Evolutionary conservation across 345 rosid species (phyloP), one percentile per base, ranked within the genome.

Genomic region (Mallotus nudiflorus): DNA sequence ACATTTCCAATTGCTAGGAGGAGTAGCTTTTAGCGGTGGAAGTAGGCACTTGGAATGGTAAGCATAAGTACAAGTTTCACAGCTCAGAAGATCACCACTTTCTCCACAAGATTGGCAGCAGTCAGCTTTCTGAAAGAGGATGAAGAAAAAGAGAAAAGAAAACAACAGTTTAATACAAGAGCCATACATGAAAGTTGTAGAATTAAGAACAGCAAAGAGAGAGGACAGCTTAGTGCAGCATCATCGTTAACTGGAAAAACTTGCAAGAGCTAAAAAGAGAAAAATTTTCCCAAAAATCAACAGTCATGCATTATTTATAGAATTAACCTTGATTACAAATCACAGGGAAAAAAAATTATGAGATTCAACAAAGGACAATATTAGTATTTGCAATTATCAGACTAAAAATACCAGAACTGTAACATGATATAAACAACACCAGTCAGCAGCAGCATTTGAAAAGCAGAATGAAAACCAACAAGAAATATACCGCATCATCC

Each of bases 51-150:
- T 96, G 33, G 87, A 74, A 80, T 96, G 99, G 80, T 82, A 96
- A 18, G 88, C 79, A 76, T 92, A 96, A 19, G 83, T 92, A 58
- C 99, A 96, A 35, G 98, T 92, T 74, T 87, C 87, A 71, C 99
- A 91, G 83, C 80, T 85, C 70, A 86, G 68, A 78, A 96, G 88
- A 80, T 88, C 87, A 46, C 77, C 94, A 65, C 68, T 62, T 69
- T 87, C 96, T 60, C 93, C 93, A 81, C 99, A 96, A 68, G 99
- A 90, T 81, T 92, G 99, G 57, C 99, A 96, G 22, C 87, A 82
- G 73, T 76, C 74, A 67, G 83, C 96, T 82, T 87, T 90, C 93
- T 88, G 33, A 24, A 35, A 62, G 45, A 66, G 55, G 79, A 61
- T 66, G 42, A 65, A 40, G 58, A 28, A 50, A 75, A 9, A 29